Conservation (phyloP, 2,329 filamentous ascomycete genomes). For the Claviceps spartinae region DNA sequence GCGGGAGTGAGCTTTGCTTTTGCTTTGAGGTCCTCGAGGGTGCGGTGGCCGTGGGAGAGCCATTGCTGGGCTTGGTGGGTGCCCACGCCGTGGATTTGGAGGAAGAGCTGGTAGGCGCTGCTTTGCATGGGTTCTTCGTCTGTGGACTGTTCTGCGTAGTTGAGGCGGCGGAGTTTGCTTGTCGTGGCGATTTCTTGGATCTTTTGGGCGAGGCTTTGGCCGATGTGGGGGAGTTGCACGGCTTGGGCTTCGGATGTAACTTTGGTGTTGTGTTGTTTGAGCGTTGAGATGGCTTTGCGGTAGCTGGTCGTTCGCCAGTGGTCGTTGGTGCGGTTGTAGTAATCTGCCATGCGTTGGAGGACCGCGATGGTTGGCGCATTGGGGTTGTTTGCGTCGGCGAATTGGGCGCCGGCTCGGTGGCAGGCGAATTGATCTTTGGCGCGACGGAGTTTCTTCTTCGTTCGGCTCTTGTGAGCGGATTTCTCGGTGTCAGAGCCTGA, state of each 20-base stretch:
- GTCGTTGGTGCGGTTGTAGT: conserved; percentile 64
- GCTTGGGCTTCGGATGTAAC: conserved; percentile 61
- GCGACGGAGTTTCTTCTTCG: conserved; percentile 14
- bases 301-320: conserved; percentile 66
- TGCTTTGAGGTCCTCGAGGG: conserved; percentile 54
- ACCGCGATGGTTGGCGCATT: conserved; percentile 66
- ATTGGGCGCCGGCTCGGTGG: conserved; percentile 35
- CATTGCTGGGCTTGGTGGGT: conserved; percentile 56
- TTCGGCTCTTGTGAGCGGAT: not conserved
- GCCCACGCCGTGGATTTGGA: conserved; percentile 70
- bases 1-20: conserved; percentile 51
- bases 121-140: conserved; percentile 44
- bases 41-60: conserved; percentile 61
- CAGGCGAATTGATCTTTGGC: conserved; percentile 41
- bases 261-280: conserved; percentile 50
- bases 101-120: conserved; percentile 51
- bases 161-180: conserved; percentile 55
- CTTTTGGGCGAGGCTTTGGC: conserved; percentile 61
- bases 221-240: conserved; percentile 51
- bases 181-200: conserved; percentile 82
- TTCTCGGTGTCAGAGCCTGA: not conserved
- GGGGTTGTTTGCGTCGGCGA: conserved; percentile 40
- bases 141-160: conserved; percentile 42
- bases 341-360: conserved; percentile 63
- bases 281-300: conserved; percentile 58